phyloP scores from a whole-genome alignment of 495 filamentous ascomycete genomes.

The Penicillium arizonense region DNA sequence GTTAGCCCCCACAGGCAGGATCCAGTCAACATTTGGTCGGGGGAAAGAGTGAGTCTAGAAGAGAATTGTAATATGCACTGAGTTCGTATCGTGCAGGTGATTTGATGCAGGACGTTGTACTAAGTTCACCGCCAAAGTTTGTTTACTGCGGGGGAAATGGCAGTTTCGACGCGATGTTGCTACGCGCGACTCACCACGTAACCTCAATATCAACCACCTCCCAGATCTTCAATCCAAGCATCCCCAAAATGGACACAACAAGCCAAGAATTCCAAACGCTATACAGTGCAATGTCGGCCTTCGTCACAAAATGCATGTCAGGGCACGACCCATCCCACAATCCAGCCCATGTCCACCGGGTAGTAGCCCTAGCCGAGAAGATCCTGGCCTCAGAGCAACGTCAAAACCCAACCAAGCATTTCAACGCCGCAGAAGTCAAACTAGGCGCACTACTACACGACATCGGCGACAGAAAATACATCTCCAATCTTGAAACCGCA shows the following conservation, averaged over 20 bases:
- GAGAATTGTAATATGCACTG: conserved; percentile 5
- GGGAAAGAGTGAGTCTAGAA: background rate
- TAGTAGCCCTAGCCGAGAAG: conserved; percentile 66
- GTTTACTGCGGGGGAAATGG: conserved; percentile 10
- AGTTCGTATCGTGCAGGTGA: background rate
- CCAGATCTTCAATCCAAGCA: background rate
- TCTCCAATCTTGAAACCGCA: conserved; percentile 17
- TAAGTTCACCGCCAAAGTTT: conserved; percentile 15
- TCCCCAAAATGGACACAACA: conserved; percentile 7
- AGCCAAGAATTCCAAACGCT: conserved; percentile 30
- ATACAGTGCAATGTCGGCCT: conserved; percentile 49
- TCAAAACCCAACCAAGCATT: conserved; percentile 25
- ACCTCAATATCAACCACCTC: background rate
- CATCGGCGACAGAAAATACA: conserved; percentile 83
- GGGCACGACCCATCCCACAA: conserved; percentile 84
- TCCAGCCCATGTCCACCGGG: conserved; percentile 77
- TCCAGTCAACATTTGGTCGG: background rate
- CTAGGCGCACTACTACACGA: conserved; percentile 83
- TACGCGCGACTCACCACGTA: background rate
- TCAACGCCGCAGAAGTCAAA: conserved; percentile 58
- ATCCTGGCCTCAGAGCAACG: conserved; percentile 48
- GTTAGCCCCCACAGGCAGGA: conserved; percentile 4
- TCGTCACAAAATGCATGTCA: conserved; percentile 72
- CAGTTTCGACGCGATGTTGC: background rate
- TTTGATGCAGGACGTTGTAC: background rate